Conservation (phyloP, 1,284 basidiomycete genomes). For the Malassezia cuniculi region DNA sequence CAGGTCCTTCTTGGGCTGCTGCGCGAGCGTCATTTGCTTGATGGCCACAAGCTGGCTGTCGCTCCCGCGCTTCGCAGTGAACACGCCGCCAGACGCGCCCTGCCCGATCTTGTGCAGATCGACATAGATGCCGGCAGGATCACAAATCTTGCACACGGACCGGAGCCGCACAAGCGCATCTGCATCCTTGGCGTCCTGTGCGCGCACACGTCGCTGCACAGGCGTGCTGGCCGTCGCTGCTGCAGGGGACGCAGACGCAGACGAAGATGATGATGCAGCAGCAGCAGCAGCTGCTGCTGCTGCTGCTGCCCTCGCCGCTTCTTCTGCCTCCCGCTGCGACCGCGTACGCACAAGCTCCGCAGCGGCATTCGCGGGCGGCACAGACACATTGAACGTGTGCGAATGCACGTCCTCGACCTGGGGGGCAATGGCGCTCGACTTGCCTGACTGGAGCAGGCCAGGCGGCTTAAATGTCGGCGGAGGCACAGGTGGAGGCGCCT, state of each 20-base stretch:
- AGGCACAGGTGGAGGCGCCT: slow-evolving; percentile 25
- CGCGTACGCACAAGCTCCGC: slow-evolving; percentile 8
- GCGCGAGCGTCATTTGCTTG: slow-evolving; percentile 99
- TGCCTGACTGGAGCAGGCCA: slow-evolving; percentile 11
- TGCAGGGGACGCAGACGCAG: too few species aligned
- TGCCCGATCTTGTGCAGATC: slow-evolving; percentile 93
- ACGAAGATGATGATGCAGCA: too few species aligned
- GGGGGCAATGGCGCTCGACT: slow-evolving; percentile 10
- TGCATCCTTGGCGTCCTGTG: slow-evolving; percentile 58
- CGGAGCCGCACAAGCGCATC: slow-evolving; percentile 83
- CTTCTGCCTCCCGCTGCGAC: slow-evolving; percentile 3
- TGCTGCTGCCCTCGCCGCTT: slow-evolving; percentile 11
- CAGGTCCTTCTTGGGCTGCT: slow-evolving; percentile 97
- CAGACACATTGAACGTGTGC: slow-evolving; percentile 6
- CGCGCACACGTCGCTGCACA: too few species aligned
- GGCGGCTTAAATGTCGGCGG: slow-evolving; percentile 13
- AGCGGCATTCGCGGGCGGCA: neutral
- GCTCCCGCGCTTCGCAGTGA: slow-evolving; percentile 93
- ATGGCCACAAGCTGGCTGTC: slow-evolving; percentile 91
- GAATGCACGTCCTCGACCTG: slow-evolving; percentile 9
- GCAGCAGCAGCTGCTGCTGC: too few species aligned
- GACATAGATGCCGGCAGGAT: slow-evolving; percentile 84
- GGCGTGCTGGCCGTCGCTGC: too few species aligned
- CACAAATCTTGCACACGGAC: slow-evolving; percentile 90
- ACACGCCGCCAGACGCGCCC: slow-evolving; percentile 93